Conservation (phyloP, 1,284 basidiomycete genomes). For the Cryptococcus hybrid region DNA sequence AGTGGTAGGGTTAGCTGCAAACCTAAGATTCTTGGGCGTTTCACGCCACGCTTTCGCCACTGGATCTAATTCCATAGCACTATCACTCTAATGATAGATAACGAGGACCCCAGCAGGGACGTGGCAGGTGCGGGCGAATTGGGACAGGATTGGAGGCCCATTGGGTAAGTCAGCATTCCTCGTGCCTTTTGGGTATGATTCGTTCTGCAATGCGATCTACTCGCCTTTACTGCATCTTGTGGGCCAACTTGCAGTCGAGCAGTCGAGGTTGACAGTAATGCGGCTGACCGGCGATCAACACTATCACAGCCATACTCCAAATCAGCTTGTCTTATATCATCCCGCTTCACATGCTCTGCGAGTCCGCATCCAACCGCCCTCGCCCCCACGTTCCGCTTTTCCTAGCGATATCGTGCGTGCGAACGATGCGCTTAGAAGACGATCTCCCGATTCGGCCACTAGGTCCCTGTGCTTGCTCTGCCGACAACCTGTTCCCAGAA, state of each 20-base stretch:
- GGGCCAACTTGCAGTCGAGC: neutral
- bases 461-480: neutral
- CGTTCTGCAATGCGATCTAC: neutral
- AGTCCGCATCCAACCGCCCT: constrained; percentile 53
- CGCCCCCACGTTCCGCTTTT: neutral
- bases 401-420: neutral
- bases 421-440: neutral
- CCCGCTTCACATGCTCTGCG: constrained; percentile 78
- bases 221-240: neutral
- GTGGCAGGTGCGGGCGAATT: too few relatives aligned
- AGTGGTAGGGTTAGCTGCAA: too few relatives aligned
- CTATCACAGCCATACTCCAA: constrained; percentile 57
- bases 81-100: too few relatives aligned
- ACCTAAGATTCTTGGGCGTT: too few relatives aligned
- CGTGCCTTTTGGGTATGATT: too few relatives aligned
- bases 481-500: neutral
- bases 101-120: too few relatives aligned
- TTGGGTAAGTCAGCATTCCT: constrained; percentile 6
- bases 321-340: constrained; percentile 86
- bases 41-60: too few relatives aligned
- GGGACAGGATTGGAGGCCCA: constrained; percentile 5
- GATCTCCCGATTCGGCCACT: neutral
- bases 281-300: neutral
- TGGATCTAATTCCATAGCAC: too few relatives aligned
- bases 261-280: neutral